Evolutionary conservation across 371 early-diverging fungal species (phyloP), one percentile per base, ranked within the genome.

Genomic region (Globomyces sp.): DNA sequence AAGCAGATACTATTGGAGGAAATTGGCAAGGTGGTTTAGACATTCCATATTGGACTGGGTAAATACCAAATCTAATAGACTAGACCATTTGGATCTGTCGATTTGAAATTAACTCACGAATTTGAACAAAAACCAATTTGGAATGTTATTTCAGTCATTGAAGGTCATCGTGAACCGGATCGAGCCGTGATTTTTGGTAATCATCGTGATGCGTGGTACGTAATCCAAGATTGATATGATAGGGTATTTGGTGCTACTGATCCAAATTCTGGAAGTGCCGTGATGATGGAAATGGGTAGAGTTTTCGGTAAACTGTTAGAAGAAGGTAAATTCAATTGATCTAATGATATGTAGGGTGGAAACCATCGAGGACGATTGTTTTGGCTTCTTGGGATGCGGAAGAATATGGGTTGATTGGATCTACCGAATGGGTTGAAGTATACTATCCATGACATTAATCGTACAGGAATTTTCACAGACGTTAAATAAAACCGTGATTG

Each of bases 341-440:
- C 24, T 24, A 24, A 24, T 24, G 24, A 24, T 24, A 24, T 65
- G 71, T 75, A 5, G 89, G 88, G 6, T 89, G 89, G 89, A 77
- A 77, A 34, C 89, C 89, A 1, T 80, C 83, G 13, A 83, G 89
- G 42, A 83, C 88, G 9, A 80, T 89, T 24, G 67, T 86, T 5
- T 68, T 89, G 46, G 86, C 84, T 9, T 84, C 85, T 39, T 89
- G 89, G 89, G 89, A 89, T 71, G 89, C 80, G 11, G 85, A 81
- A 58, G 87, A 85, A 68, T 87, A 86, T 70, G 86, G 88, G 8
- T 66, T 79, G 40, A 71, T 86, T 37, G 89, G 89, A 0, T 85
- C 87, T 9, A 88, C 88, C 9, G 89, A 89, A 71, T 89, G 84
- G 83, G 89, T 86, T 0, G 89, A 89, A 68, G 84, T 87, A 24